These are phyloP conservation scores for Trametes maxima DNA, from an alignment of 768 basidiomycete genomes.

Conservation along the genomic window DNA sequence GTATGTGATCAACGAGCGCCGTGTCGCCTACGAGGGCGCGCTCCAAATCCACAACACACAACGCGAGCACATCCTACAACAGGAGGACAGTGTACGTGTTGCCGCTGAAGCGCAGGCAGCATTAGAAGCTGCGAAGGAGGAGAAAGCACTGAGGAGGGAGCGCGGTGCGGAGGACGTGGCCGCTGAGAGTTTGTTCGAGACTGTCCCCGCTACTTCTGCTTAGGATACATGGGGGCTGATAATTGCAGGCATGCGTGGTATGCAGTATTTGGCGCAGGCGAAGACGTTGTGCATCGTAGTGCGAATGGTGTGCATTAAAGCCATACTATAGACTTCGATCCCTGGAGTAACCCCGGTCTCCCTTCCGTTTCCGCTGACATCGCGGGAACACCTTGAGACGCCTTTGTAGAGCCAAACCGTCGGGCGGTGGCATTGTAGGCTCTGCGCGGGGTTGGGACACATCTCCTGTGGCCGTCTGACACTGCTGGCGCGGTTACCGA, in stretches of 20 bases:
- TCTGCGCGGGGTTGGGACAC: no score
- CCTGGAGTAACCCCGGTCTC: no score
- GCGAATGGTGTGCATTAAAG: not conserved
- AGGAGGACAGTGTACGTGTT: slow-evolving; percentile 10
- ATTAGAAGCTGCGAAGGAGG: slow-evolving; percentile 13
- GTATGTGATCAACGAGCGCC: slow-evolving; percentile 86
- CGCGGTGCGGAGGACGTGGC: slow-evolving; percentile 18
- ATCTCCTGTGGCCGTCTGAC: no score
- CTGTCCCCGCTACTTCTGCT: slow-evolving; percentile 3
- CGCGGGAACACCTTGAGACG: no score
- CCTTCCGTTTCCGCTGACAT: no score
- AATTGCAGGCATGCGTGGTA: slow-evolving; percentile 11
- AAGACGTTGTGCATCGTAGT: not conserved
- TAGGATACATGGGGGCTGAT: slow-evolving; percentile 1
- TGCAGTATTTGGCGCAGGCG: not conserved
- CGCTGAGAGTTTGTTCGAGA: slow-evolving; percentile 28
- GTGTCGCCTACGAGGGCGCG: slow-evolving; percentile 81
- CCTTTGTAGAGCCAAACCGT: not conserved
- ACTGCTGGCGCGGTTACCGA: no score
- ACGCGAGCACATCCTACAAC: slow-evolving; percentile 16
- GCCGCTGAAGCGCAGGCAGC: slow-evolving; percentile 19
- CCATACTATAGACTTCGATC: not conserved
- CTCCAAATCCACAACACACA: slow-evolving; percentile 30
- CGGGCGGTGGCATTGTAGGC: no score
- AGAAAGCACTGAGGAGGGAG: slow-evolving; percentile 20